A percentile compares a stretch with the other conserved stretches of the same genome.
Conservation (phyloP, 495 filamentous ascomycete genomes). For the Penicillium desertorum region DNA sequence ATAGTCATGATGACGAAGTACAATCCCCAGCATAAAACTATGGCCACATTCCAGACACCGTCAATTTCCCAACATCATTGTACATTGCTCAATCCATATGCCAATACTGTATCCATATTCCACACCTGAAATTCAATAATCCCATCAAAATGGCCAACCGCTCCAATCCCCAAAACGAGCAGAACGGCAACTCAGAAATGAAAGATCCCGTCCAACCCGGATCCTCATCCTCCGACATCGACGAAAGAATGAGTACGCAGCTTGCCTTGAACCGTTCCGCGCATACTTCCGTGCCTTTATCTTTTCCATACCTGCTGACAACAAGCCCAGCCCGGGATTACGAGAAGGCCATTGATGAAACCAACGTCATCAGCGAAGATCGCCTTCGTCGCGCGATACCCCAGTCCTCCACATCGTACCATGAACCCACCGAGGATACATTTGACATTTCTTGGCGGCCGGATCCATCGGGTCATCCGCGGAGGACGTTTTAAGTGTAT, state of each 20-base stretch:
- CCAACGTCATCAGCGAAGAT: conserved; percentile 9
- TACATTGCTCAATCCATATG: neutral
- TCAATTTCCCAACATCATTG: neutral
- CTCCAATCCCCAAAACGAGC: neutral
- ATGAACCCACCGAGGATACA: conserved; percentile 14
- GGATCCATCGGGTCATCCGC: conserved; percentile 11
- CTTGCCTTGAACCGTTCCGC: neutral
- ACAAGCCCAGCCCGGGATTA: conserved; percentile 13
- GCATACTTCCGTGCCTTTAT: neutral
- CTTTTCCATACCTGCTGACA: neutral
- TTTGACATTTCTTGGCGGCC: conserved; percentile 9
- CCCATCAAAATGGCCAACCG: neutral
- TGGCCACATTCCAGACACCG: neutral
- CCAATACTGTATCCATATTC: neutral
- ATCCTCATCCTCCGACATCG: conserved; percentile 2
- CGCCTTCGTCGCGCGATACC: conserved; percentile 12
- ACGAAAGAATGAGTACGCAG: conserved; percentile 11
- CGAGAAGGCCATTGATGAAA: conserved; percentile 10
- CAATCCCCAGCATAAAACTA: neutral
- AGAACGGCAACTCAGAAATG: neutral
- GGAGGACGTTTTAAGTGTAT: conserved; percentile 4
- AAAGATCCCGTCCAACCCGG: neutral
- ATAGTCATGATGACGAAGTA: conserved; percentile 10
- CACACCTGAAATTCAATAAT: neutral
- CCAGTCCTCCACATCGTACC: conserved; percentile 3